A percentile compares a stretch with the other conserved stretches of the same genome.
phyloP scores from a whole-genome alignment of 495 filamentous ascomycete species.

The Neurospora cerealis region DNA sequence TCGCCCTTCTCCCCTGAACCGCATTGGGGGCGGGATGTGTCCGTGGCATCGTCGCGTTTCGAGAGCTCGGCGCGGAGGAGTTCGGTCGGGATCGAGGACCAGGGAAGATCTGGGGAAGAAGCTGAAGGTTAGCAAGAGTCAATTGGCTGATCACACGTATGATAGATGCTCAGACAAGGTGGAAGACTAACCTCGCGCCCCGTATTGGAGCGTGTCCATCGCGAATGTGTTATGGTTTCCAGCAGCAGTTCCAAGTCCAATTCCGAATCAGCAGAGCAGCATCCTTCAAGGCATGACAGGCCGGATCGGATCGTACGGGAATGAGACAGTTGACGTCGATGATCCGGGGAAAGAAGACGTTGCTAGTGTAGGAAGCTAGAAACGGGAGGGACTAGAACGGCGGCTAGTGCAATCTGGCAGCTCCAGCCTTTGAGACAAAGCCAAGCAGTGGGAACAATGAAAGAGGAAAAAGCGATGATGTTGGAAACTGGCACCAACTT shows the following conservation, averaged over 20 bases:
- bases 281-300: not conserved
- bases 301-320: not conserved
- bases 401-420: not conserved
- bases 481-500: not conserved
- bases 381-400: not conserved
- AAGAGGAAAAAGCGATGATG: not conserved
- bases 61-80: slow-evolving; percentile 42
- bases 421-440: not conserved
- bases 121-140: not conserved
- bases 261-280: not conserved
- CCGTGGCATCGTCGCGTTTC: slow-evolving; percentile 28
- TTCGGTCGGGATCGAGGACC: slow-evolving; percentile 41
- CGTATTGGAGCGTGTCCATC: slow-evolving; percentile 9
- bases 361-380: not conserved
- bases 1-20: slow-evolving; percentile 49
- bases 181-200: slow-evolving; percentile 9
- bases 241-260: not conserved
- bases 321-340: not conserved
- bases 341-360: not conserved
- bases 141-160: not conserved
- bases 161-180: not conserved
- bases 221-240: not conserved
- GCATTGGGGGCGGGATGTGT: slow-evolving; percentile 41
- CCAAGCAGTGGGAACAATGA: not conserved
- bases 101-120: slow-evolving; percentile 18